Conservation (phyloP, 148 eudicot genomes). For the Vaccinium darrowii region DNA sequence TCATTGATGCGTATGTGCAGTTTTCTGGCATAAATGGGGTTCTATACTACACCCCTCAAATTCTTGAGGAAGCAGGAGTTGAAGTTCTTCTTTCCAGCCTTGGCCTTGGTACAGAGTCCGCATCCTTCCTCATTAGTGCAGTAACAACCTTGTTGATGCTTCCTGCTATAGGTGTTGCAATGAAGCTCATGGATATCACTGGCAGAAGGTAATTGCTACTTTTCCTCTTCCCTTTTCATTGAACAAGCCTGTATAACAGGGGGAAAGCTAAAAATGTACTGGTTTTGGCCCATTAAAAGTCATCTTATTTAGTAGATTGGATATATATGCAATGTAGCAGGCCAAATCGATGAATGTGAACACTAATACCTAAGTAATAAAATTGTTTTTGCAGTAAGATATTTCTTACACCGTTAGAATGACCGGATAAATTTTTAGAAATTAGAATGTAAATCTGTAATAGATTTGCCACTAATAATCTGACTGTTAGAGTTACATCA, state of each 20-base stretch:
- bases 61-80: constrained; percentile 75
- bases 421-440: neutral
- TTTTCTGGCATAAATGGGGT: constrained; percentile 79
- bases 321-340: neutral
- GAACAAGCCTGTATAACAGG: neutral
- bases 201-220: constrained; percentile 56
- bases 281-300: neutral
- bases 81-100: constrained; percentile 56
- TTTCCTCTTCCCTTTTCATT: neutral
- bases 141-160: constrained; percentile 73
- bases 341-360: neutral
- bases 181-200: constrained; percentile 75
- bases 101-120: constrained; percentile 59
- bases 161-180: constrained; percentile 69
- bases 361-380: neutral
- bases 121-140: constrained; percentile 76
- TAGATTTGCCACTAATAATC: neutral
- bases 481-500: neutral
- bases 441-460: neutral
- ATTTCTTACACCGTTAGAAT: neutral
- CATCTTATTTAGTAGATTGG: neutral
- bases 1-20: constrained; percentile 34
- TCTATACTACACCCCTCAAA: constrained; percentile 77
- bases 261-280: neutral
- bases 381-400: neutral